Conservation (phyloP, 2,329 filamentous ascomycete species). For the Thelonectria blattea region DNA sequence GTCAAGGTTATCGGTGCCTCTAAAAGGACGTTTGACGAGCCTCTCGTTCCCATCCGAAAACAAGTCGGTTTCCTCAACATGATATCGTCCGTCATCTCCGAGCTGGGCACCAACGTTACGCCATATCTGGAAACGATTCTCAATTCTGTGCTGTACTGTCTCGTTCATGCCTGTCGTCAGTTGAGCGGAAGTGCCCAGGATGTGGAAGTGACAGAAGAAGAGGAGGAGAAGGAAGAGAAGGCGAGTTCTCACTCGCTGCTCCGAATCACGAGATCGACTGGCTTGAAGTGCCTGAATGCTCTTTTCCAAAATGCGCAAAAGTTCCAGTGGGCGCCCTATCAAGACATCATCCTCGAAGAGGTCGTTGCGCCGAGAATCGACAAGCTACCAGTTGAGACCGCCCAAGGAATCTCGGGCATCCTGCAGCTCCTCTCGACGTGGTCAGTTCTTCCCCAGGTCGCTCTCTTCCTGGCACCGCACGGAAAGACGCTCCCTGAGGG, state of each 20-base stretch:
- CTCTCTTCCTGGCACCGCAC: conserved; percentile 66
- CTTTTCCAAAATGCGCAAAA: conserved; percentile 76
- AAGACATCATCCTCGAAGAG: conserved; percentile 73
- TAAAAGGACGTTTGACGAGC: conserved; percentile 60
- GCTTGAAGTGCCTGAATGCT: conserved; percentile 81
- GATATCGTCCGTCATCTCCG: conserved; percentile 84
- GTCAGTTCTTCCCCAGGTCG: conserved; percentile 71
- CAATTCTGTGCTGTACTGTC: conserved; percentile 81
- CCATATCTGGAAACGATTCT: conserved; percentile 73
- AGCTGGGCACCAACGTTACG: conserved; percentile 75
- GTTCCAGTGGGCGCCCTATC: conserved; percentile 76
- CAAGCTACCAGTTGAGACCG: conserved; percentile 82
- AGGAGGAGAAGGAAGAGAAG: conserved; percentile 50
- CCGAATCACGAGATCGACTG: conserved; percentile 70
- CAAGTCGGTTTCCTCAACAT: conserved; percentile 93
- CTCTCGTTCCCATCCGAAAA: conserved; percentile 72
- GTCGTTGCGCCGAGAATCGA: conserved; percentile 78
- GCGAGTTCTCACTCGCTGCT: conserved; percentile 62
- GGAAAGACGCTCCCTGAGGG: conserved; percentile 56
- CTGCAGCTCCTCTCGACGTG: conserved; percentile 83
- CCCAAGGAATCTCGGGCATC: conserved; percentile 85
- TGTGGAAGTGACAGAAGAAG: conserved; percentile 46
- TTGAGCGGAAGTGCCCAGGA: conserved; percentile 52
- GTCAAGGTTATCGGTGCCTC: conserved; percentile 63
- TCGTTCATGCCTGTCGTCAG: conserved; percentile 71